Base-by-base conservation (phyloP, 208 protist species). In the Trypanosoma caninum region DNA sequence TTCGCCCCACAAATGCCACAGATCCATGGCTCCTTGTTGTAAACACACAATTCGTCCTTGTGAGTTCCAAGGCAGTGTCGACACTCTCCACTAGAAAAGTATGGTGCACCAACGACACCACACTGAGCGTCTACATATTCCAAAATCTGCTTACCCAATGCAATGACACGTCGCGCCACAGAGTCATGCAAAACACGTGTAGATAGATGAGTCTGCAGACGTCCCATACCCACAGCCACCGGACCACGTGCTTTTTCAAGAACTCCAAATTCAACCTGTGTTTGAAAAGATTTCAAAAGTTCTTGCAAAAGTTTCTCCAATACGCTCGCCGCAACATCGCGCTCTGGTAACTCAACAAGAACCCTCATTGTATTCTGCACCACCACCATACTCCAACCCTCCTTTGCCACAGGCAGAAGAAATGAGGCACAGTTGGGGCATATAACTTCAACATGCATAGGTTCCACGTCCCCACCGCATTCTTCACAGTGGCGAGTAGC, bases 51-150 rank as follows among this genome's bases (percentile, higher is more conserved):
- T 56, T 74, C 72, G 9, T 20, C 47, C 3, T 72, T 72, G 54
- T 93, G 89, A 4, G 73, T 76, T 9, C 86, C 86, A 18, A 91
- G 78, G 46, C 89, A 93, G 53, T 79, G 63, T 38, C 58, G 69
- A 58, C 84, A 91, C 38, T 63, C 9, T 61, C 81, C 78, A 25
- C 68, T 45, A 4, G 47, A 13, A 7, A 68, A 65, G 20, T 56
- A 67, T 41, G 48, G 27, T 37, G 65, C 47, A 25, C 44, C 55
- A 10, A 59, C 38, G 27, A 69, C 33, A 6, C 78, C 73, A 67
- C 74, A 88, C 23, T 27, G 34, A 9, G 25, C 18, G 45, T 91
- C 81, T 13, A 84, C 38, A 42, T 65, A 37, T n/a, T 76, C 34
- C 34, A 88, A 69, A 11, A 87, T 51, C 37, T 75, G 65, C 54